Evolutionary conservation across 2,329 filamentous ascomycete species (phyloP).

Genomic region (Intubia oerlemansii): DNA sequence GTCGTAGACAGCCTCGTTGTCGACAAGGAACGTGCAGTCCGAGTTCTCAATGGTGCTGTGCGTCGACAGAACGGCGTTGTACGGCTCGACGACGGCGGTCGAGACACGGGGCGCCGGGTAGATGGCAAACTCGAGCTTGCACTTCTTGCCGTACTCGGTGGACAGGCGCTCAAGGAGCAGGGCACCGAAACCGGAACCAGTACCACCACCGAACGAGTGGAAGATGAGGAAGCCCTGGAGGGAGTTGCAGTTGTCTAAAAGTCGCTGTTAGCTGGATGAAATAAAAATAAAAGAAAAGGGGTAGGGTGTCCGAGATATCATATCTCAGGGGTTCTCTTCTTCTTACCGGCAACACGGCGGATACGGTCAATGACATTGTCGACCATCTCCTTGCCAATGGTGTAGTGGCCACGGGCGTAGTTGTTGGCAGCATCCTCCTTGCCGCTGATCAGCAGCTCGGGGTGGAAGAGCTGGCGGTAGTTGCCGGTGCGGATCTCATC

Average conservation of each 20-base stretch:
- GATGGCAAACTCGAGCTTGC: constrained; percentile 54
- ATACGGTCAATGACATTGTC: constrained; percentile 49
- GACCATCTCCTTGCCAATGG: constrained; percentile 57
- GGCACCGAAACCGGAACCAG: constrained; percentile 50
- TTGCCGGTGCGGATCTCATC: constrained; percentile 50
- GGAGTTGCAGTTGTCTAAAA: constrained; percentile 46
- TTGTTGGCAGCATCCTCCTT: constrained; percentile 64
- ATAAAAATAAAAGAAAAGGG: neutral
- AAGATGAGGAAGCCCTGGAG: constrained; percentile 56
- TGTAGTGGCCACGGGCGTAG: constrained; percentile 58
- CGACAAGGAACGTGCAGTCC: constrained; percentile 59
- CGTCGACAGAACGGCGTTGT: constrained; percentile 52
- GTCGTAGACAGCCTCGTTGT: constrained; percentile 57
- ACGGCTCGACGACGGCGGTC: constrained; percentile 51
- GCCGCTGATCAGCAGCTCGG: constrained; percentile 49
- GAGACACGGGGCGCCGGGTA: constrained; percentile 51
- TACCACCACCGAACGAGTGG: constrained; percentile 55
- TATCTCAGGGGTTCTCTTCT: too few species aligned
- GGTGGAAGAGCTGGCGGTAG: constrained; percentile 52
- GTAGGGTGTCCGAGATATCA: constrained; percentile 6
- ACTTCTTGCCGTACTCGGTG: constrained; percentile 58
- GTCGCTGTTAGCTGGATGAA: neutral
- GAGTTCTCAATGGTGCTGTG: constrained; percentile 60
- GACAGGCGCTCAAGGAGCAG: constrained; percentile 51
- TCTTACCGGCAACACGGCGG: constrained; percentile 45